These are phyloP conservation scores for Fusarium cicatricum DNA, from an alignment of 2,329 filamentous ascomycete genomes.

Conservation along the genomic window DNA sequence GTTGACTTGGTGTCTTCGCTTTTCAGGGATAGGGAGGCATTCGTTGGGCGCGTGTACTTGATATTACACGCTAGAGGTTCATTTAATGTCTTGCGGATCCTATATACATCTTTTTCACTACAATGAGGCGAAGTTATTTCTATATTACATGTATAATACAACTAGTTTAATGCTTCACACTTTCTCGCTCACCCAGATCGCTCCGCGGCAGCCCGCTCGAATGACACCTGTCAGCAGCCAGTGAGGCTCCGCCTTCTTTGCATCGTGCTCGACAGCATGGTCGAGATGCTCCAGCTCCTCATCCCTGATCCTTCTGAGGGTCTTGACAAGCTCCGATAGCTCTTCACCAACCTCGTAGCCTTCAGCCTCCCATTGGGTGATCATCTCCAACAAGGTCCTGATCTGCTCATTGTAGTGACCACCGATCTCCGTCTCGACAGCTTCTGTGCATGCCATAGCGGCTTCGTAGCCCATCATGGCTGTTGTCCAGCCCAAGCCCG, in stretches of 20 bases:
- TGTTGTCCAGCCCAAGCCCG: constrained; percentile 86
- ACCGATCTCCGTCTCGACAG: constrained; percentile 97
- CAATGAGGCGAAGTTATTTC: constrained; percentile 13
- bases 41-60: constrained; percentile 19
- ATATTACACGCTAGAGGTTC: constrained; percentile 18
- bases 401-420: constrained; percentile 96
- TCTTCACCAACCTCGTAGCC: constrained; percentile 86
- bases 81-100: constrained; percentile 16
- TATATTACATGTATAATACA: constrained; percentile 43
- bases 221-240: constrained; percentile 89
- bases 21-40: constrained; percentile 25
- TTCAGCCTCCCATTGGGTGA: constrained; percentile 74
- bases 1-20: constrained; percentile 28
- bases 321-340: constrained; percentile 74
- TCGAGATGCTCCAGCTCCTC: constrained; percentile 98
- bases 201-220: constrained; percentile 86
- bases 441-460: constrained; percentile 98
- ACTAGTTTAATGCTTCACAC: constrained; percentile 54
- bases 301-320: constrained; percentile 85
- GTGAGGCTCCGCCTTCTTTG: constrained; percentile 88
- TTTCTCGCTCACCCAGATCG: constrained; percentile 89
- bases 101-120: constrained; percentile 30
- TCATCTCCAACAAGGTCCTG: constrained; percentile 80
- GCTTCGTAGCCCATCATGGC: constrained; percentile 90
- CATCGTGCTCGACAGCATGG: constrained; percentile 92